These are phyloP conservation scores for Sambucus nigra DNA, from an alignment of 129 eudicot species.

Conservation along the genomic window DNA sequence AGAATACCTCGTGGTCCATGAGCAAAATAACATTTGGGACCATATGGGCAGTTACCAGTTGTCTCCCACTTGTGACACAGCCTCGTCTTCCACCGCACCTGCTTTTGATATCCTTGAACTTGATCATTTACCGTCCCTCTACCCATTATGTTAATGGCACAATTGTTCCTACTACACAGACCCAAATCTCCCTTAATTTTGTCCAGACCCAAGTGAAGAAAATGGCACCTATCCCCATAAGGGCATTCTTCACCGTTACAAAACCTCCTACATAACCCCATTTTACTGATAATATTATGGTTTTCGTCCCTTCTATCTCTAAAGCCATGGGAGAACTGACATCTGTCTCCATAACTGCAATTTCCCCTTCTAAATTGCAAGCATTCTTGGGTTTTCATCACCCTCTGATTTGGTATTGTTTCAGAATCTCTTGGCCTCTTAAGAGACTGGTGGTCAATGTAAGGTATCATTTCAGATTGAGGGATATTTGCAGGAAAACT, in stretches of 20 bases:
- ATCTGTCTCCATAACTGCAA: slow-evolving; percentile 40
- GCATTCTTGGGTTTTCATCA: slow-evolving; percentile 22
- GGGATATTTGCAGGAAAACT: slow-evolving; percentile 1
- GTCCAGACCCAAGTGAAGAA: slow-evolving; percentile 14
- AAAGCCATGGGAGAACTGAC: slow-evolving; percentile 37
- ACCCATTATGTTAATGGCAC: too few relatives aligned
- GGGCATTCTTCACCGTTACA: slow-evolving; percentile 24
- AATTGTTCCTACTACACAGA: slow-evolving; percentile 4
- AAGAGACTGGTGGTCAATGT: slow-evolving; percentile 1
- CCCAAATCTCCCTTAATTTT: not conserved
- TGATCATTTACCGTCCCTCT: too few relatives aligned
- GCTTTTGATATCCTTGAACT: slow-evolving; percentile 6
- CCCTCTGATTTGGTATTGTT: slow-evolving; percentile 14
- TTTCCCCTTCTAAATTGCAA: slow-evolving; percentile 28
- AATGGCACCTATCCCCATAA: slow-evolving; percentile 37
- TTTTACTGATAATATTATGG: slow-evolving; percentile 1
- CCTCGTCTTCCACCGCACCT: slow-evolving; percentile 33
- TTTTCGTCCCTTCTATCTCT: slow-evolving; percentile 7
- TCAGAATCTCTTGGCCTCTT: slow-evolving; percentile 26
- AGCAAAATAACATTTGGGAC: slow-evolving; percentile 40
- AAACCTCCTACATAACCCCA: slow-evolving; percentile 10
- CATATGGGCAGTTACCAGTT: slow-evolving; percentile 38
- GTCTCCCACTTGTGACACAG: slow-evolving; percentile 43
- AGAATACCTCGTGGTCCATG: slow-evolving; percentile 56
- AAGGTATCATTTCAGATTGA: not conserved